These are phyloP conservation scores for Coniochaeta hoffmannii DNA, from an alignment of 2,329 filamentous ascomycete genomes.

Conservation along the genomic window DNA sequence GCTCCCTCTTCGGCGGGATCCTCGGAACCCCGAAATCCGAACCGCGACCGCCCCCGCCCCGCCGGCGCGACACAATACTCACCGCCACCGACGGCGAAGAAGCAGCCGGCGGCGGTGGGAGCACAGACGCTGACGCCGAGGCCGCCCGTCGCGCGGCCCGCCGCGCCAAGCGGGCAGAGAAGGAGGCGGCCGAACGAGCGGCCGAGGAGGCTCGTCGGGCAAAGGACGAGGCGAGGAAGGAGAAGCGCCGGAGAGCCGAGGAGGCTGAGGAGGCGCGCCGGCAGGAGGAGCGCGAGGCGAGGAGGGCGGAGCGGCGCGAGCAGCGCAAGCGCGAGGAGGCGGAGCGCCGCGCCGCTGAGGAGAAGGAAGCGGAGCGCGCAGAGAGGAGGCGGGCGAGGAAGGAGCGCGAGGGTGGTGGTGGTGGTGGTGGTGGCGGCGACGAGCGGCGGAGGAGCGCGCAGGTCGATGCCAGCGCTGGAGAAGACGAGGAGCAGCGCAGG, in stretches of 20 bases:
- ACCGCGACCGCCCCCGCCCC: conserved; percentile 32
- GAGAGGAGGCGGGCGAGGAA: conserved; percentile 43
- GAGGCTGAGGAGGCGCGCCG: conserved; percentile 47
- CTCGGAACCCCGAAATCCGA: conserved; percentile 33
- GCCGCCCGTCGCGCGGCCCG: conserved; percentile 56
- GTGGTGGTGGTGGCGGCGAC: conserved; percentile 23
- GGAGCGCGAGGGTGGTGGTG: conserved; percentile 38
- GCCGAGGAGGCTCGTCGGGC: conserved; percentile 49
- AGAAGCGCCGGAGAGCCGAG: conserved; percentile 47
- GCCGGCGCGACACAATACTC: conserved; percentile 43
- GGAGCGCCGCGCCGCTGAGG: conserved; percentile 40
- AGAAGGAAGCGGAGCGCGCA: conserved; percentile 37
- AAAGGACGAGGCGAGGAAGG: conserved; percentile 49
- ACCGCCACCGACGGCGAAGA: conserved; percentile 46
- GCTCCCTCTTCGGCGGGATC: conserved; percentile 56
- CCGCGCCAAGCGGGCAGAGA: conserved; percentile 49
- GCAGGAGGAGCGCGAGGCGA: conserved; percentile 51
- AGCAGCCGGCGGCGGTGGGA: no score
- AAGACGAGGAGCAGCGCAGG: conserved; percentile 47
- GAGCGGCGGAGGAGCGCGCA: background rate
- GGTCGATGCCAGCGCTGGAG: conserved; percentile 38
- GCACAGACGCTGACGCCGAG: conserved; percentile 51
- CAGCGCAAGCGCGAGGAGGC: conserved; percentile 40
- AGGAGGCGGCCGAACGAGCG: conserved; percentile 38
- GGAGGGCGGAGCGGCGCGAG: conserved; percentile 46